Evolutionary conservation across 768 basidiomycete genomes (phyloP).

Genomic region (Leucocoprinus leucothites): DNA sequence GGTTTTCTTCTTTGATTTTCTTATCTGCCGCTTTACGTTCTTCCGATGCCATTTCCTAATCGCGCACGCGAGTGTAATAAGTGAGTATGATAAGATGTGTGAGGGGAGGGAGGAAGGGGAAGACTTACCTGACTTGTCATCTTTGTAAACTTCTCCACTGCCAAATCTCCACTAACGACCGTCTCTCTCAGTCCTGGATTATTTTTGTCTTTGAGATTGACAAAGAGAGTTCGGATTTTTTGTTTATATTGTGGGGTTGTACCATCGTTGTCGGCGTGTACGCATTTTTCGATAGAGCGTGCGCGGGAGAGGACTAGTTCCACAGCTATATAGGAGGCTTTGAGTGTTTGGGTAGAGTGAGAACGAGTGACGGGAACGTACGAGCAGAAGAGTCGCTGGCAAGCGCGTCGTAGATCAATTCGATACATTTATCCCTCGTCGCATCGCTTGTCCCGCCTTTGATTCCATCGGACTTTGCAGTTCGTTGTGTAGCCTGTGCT

Average conservation of each 20-base stretch:
- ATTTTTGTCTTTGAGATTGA: conserved; percentile 94
- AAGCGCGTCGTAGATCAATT: conserved; percentile 90
- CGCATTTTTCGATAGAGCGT: conserved; percentile 66
- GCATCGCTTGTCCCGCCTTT: conserved; percentile 59
- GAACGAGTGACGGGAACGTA: conserved; percentile 56
- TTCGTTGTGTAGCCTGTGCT: background rate
- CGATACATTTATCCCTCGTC: conserved; percentile 83
- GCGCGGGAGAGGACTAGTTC: conserved; percentile 69
- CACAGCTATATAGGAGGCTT: conserved; percentile 42
- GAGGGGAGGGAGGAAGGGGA: background rate
- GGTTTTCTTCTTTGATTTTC: conserved; percentile 79
- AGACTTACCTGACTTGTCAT: conserved; percentile 78
- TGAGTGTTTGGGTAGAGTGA: background rate
- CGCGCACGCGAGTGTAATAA: background rate
- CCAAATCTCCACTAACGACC: conserved; percentile 79
- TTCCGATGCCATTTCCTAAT: conserved; percentile 93
- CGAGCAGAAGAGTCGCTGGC: conserved; percentile 84
- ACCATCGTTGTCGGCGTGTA: conserved; percentile 43
- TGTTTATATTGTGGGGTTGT: conserved; percentile 54
- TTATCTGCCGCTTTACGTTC: conserved; percentile 83
- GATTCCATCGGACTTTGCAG: conserved; percentile 70
- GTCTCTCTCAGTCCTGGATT: conserved; percentile 85
- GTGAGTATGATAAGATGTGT: background rate
- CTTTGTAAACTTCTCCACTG: conserved; percentile 62
- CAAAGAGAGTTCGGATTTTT: conserved; percentile 85